Evolutionary conservation across 129 eudicot species (phyloP), one percentile per base, ranked within the genome.

Genomic region (Helianthus tuberosus): DNA sequence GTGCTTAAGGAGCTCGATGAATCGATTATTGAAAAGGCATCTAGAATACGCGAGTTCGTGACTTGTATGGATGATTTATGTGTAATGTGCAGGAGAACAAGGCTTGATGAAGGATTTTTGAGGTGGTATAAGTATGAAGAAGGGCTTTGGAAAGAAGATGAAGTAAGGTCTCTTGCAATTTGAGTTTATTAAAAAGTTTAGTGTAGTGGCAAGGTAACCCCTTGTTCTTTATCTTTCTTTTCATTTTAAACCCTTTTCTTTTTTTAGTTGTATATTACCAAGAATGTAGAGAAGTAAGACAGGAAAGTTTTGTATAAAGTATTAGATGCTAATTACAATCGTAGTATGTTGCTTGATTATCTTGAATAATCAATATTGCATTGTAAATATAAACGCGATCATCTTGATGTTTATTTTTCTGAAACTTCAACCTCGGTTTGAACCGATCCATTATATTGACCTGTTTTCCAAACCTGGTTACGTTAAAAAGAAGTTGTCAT

Each of bases 71-170:
- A 57, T 57, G 64, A 57, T 57, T 32, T 25, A 10, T 57, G 64
- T 57, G 64, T 57, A 9, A 57, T 57, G 64, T 57, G 64, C 38
- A 57, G 6, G 32, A 57, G 63, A 57, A 57, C 63, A 57, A 23
- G 63, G 63, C 35, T 23, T 20, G 63, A 57, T 57, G 63, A 57
- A 57, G 63, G 63, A 5, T 57, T 20, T 20, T 57, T 57, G 35
- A 57, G 63, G 63, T 57, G 63, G 63, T 57, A 57, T 57, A 57
- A 57, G 63, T 57, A 57, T 57, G 63, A 57, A 57, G 63, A 57
- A 57, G 63, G 63, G 13, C 38, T 57, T 20, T 57, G 63, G 63
- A 57, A 57, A 57, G 32, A 57, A 17, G 63, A 57, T 57, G 63
- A 57, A 25, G 63, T 57, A 36, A 57, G 63, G 66, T 41, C 69